Base-by-base conservation (phyloP, 352 stramenopile genomes). In the Pythium aristosporum region DNA sequence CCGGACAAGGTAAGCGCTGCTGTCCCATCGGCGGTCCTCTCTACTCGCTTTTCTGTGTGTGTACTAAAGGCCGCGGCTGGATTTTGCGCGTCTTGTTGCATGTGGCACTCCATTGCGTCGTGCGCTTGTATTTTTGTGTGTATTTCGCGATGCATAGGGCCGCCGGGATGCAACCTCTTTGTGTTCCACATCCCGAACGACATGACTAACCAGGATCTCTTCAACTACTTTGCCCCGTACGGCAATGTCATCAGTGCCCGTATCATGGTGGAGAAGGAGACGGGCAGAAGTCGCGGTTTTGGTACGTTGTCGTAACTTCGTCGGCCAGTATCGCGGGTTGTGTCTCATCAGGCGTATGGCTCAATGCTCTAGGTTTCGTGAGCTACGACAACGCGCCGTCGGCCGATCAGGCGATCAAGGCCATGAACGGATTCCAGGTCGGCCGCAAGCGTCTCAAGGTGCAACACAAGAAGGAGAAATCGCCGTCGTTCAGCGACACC, bases 141-240 rank as follows among this genome's bases (percentile, higher is more conserved):
- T 83, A 69, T 59, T 57, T 81, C 73, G 69, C 46, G 43, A 59
- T 68, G n/a, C 41, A 48, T 64, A 95, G 92, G 94, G 70, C 95
- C 94, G 56, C 91, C 95, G 83, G 94, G 93, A 71, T 97, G 93
- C 72, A 99, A 98, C 79, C 78, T 99, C 23, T 99, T 98, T 87
- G 92, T 99, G 61, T 99, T 99, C 85, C 94, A 99, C 78, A 98
- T 99, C 81, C 96, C 96, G 65, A 98, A 98, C 87, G 89, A 98
- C 71, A 98, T 98, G 77, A 97, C 92, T 72, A 98, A 99, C 79
- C 77, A 94, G 73, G 94, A 98, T 82, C 92, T 99, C 78, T 98
- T 97, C 76, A 89, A 98, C 70, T 92, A 98, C 77, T 99, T 99
- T 80, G 81, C 75, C 68, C 89, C 87, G 36, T 98, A 97, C 81